phyloP scores from a whole-genome alignment of 257 asterid genomes.

The Solanum rostratum region DNA sequence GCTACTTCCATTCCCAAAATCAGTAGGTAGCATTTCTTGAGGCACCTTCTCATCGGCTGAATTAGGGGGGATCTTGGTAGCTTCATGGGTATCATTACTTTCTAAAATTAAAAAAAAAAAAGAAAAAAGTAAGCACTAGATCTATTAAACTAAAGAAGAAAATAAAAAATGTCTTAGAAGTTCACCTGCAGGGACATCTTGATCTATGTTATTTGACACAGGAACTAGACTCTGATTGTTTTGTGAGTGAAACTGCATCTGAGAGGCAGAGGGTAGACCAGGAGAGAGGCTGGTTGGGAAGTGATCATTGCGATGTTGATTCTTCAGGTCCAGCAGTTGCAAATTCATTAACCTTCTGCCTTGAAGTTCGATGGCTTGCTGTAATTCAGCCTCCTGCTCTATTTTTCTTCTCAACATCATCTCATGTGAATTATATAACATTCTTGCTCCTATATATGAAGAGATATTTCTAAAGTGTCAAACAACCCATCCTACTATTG shows the following conservation, averaged over 20 bases:
- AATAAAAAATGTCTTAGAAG: neutral
- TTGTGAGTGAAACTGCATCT: slow-evolving; percentile 33
- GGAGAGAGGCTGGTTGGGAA: slow-evolving; percentile 33
- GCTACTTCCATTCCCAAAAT: slow-evolving; percentile 15
- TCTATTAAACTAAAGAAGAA: neutral
- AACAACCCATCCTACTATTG: neutral
- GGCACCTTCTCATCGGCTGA: slow-evolving; percentile 17
- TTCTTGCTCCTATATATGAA: slow-evolving; percentile 30
- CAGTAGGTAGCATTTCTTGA: slow-evolving; percentile 17
- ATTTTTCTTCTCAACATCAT: slow-evolving; percentile 46
- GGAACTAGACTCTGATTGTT: slow-evolving; percentile 20
- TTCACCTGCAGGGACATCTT: slow-evolving; percentile 47
- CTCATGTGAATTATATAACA: slow-evolving; percentile 46
- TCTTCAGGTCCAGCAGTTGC: slow-evolving; percentile 52
- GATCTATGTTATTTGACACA: slow-evolving; percentile 20
- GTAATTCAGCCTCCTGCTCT: slow-evolving; percentile 55
- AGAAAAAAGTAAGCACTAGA: neutral
- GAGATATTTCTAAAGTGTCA: neutral
- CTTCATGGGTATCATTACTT: slow-evolving; percentile 18
- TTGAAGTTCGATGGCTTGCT: slow-evolving; percentile 56
- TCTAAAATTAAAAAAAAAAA: slow-evolving; percentile 13
- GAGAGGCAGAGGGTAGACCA: slow-evolving; percentile 29
- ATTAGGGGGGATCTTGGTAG: slow-evolving; percentile 11
- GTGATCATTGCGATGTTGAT: slow-evolving; percentile 24
- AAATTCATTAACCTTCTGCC: slow-evolving; percentile 52